phyloP scores from a whole-genome alignment of 768 basidiomycete genomes.

The Pulveroboletus sp. region DNA sequence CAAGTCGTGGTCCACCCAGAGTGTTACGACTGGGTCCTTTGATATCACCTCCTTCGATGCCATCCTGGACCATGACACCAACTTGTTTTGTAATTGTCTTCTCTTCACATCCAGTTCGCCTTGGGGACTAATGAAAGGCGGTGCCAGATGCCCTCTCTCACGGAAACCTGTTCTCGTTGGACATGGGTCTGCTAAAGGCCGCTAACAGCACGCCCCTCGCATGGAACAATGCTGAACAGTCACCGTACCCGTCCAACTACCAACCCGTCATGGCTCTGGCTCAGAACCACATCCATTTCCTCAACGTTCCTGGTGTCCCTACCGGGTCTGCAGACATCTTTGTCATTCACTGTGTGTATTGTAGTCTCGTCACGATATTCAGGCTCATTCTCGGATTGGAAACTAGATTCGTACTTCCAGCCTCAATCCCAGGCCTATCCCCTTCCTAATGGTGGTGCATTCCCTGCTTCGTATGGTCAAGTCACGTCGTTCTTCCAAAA shows the following conservation, averaged over 20 bases:
- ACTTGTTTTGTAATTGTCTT: conserved; percentile 63
- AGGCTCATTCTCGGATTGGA: neutral
- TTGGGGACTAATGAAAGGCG: conserved; percentile 5
- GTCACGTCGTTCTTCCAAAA: conserved; percentile 65
- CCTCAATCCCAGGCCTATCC: conserved; percentile 59
- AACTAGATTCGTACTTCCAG: conserved; percentile 73
- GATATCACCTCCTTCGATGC: conserved; percentile 62
- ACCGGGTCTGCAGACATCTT: conserved; percentile 75
- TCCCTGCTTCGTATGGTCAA: conserved; percentile 68
- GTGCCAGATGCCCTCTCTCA: conserved; percentile 63
- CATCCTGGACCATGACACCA: conserved; percentile 92
- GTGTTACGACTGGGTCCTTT: conserved; percentile 47
- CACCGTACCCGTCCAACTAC: conserved; percentile 57
- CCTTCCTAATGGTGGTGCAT: conserved; percentile 38
- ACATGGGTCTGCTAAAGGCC: conserved; percentile 60
- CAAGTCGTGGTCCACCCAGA: conserved; percentile 77
- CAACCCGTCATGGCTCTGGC: conserved; percentile 75
- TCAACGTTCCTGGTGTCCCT: conserved; percentile 61
- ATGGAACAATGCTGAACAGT: conserved; percentile 60
- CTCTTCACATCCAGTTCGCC: neutral
- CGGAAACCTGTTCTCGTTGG: conserved; percentile 60
- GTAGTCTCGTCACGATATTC: neutral
- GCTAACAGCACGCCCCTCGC: conserved; percentile 53
- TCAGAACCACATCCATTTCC: conserved; percentile 83
- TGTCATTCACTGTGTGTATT: conserved; percentile 79